Evolutionary conservation across 2,329 filamentous ascomycete genomes (phyloP), one percentile per base, ranked within the genome.

Genomic region (Xylariales sp.): DNA sequence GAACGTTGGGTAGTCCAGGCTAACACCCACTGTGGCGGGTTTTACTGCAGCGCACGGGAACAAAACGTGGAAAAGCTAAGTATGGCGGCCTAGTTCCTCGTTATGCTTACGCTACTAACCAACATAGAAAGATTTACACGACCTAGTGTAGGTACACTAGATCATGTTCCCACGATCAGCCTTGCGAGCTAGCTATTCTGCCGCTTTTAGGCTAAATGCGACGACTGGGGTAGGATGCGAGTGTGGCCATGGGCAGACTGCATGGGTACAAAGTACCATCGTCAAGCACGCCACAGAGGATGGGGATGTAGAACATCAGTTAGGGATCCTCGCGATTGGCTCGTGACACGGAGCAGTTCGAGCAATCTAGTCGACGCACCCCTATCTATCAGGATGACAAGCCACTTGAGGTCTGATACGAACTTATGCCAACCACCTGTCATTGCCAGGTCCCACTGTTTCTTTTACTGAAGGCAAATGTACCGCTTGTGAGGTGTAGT

Each of bases 201-300:
- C 71, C 71, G 69, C 32, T 50, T 71, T 72, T 49, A 72, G 71
- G 71, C 71, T 72, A 72, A 72, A 72, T 71, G 36, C 62, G 58
- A 46, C 9, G 61, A 63, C 55, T 34, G 28, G 59, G 68, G 63
- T 3, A 43, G 48, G 36, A 55, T 62, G 65, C 48, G 64, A 32
- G 48, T 32, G 32, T 41, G 50, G 34, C 53, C 54, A 69, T 46
- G 6, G 23, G 23, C 23, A 23, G 23, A 23, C 23, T 23, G 23
- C 23, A 23, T 23, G 23, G 36, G 50, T 48, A 61, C 58, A 49
- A 49, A 45, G 46, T 54, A 61, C 57, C 30, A 49, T 41, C 49
- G 32, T 43, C 36, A 55, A 55, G 49, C 59, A 63, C 58, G 36
- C 60, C 54, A 53, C 59, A 43, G 43, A 55, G 36, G n/a, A 53